These are phyloP conservation scores for Salmacisia buchloeana DNA, from an alignment of 1,284 basidiomycete species.

Conservation along the genomic window DNA sequence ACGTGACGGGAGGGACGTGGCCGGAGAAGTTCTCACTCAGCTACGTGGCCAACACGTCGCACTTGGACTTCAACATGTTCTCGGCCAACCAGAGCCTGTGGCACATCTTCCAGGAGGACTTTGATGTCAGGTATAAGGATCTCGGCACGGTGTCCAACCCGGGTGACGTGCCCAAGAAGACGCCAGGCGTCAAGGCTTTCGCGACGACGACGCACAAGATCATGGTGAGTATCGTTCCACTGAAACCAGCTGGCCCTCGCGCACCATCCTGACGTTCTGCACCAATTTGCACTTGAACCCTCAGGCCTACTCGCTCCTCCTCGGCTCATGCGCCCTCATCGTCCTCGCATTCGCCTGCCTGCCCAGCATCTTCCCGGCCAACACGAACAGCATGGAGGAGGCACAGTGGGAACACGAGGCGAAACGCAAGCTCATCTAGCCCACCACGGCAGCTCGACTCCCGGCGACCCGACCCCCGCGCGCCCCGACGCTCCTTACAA, in stretches of 20 bases:
- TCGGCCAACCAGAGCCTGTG: conserved; percentile 23
- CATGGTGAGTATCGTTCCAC: conserved; percentile 13
- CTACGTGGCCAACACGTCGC: conserved; percentile 37
- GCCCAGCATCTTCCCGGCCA: conserved; percentile 37
- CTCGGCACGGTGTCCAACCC: conserved; percentile 29
- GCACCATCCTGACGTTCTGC: too few species aligned
- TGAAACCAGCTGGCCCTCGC: conserved; percentile 21
- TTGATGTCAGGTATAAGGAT: conserved; percentile 21
- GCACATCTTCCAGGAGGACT: conserved; percentile 26
- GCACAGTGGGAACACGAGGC: neutral
- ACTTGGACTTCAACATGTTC: conserved; percentile 41
- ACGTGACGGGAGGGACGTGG: conserved; percentile 14
- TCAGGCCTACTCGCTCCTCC: conserved; percentile 31
- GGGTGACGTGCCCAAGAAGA: conserved; percentile 23
- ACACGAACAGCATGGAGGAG: conserved; percentile 10
- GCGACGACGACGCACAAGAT: conserved; percentile 41
- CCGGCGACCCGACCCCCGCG: too few species aligned
- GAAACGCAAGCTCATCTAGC: neutral
- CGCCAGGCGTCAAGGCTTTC: conserved; percentile 19
- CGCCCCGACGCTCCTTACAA: too few species aligned
- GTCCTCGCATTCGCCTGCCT: conserved; percentile 32
- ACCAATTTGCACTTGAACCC: conserved; percentile 6
- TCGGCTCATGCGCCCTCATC: conserved; percentile 26
- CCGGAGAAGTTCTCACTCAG: conserved; percentile 35
- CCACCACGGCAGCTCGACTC: too few species aligned